Evolutionary conservation across 331 rosid species (phyloP), one percentile per base, ranked within the genome.

Genomic region (Rosa hybrid): DNA sequence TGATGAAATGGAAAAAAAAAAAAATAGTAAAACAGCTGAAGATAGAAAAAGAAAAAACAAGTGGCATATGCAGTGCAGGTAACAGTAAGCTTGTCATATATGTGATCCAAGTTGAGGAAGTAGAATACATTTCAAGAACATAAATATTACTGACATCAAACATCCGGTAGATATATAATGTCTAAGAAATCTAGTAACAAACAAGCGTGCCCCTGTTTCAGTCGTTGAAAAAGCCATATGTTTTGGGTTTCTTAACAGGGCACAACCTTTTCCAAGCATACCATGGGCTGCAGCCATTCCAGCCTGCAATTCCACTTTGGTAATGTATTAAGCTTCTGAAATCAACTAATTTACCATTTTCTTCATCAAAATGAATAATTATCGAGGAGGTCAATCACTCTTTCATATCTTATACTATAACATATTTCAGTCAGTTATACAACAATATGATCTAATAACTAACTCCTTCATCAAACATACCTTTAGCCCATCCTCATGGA

Each of bases 401-500:
- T 18, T 25, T 23, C 45, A 57, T 57, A 27, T 20, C 67, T 18
- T 27, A 16, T n/a, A 16, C 2, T 5, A 48, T 23, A 78, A 59
- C 12, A 30, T 14, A 7, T 39, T 25, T 42, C 9, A 42, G 8
- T 42, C 45, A 42, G 45, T 42, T 42, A 42, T 42, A 42, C 9
- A 42, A 0, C 6, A 42, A 60, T 34, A 34, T 34, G 39, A 34
- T 14, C n/a, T 14, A 77, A 44, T 21, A 12, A 51, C 62, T 34
- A 34, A 34, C 81, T 14, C 9, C 51, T 23, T 45, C 75, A 45
- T 71, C 30, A 27, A 16, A 8, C 60, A 30, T 49, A 92, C 97
- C 97, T 94, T 91, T 42, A 94, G 71, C 69, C 97, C 97, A 83
- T 92, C 97, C 97, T 94, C 51, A 16, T 51, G 97, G 69, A 42